phyloP scores from a whole-genome alignment of 2,329 filamentous ascomycete genomes.

The Pestalotiopsis sp. region DNA sequence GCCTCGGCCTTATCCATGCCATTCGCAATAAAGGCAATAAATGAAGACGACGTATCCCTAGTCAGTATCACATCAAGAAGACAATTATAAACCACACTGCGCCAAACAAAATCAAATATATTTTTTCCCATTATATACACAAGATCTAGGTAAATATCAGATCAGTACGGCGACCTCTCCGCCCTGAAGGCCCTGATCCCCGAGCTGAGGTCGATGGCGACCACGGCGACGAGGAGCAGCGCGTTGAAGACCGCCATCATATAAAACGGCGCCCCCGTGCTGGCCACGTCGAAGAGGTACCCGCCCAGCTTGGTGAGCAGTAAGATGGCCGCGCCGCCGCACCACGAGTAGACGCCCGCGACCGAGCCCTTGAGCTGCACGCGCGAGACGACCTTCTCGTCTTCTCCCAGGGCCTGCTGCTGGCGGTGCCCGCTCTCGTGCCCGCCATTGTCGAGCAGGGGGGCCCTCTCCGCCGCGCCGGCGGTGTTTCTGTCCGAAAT shows the following conservation, averaged over 20 bases:
- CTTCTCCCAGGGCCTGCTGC: slow-evolving; percentile 16
- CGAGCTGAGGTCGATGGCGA: slow-evolving; percentile 48
- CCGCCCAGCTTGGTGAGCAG: slow-evolving; percentile 91
- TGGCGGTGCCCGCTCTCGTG: neutral
- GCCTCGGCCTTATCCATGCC: no score
- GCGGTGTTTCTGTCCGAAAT: slow-evolving; percentile 10
- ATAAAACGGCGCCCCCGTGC: slow-evolving; percentile 82
- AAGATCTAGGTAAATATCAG: neutral
- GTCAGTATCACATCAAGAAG: no score
- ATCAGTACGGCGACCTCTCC: neutral
- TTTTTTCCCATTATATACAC: neutral
- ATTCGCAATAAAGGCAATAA: no score
- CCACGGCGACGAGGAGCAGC: slow-evolving; percentile 61
- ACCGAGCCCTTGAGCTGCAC: slow-evolving; percentile 85
- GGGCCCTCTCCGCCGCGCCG: slow-evolving; percentile 31
- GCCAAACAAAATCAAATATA: neutral
- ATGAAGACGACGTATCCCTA: no score
- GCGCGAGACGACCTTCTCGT: slow-evolving; percentile 40
- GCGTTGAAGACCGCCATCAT: slow-evolving; percentile 91
- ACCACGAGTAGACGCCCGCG: slow-evolving; percentile 90
- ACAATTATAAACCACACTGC: no score
- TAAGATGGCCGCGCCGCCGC: slow-evolving; percentile 86
- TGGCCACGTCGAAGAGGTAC: slow-evolving; percentile 76
- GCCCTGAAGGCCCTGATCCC: neutral
- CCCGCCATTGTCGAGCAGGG: slow-evolving; percentile 35